phyloP scores from a whole-genome alignment of 2,329 filamentous ascomycete species.

The Hymenoscyphus infarciens region DNA sequence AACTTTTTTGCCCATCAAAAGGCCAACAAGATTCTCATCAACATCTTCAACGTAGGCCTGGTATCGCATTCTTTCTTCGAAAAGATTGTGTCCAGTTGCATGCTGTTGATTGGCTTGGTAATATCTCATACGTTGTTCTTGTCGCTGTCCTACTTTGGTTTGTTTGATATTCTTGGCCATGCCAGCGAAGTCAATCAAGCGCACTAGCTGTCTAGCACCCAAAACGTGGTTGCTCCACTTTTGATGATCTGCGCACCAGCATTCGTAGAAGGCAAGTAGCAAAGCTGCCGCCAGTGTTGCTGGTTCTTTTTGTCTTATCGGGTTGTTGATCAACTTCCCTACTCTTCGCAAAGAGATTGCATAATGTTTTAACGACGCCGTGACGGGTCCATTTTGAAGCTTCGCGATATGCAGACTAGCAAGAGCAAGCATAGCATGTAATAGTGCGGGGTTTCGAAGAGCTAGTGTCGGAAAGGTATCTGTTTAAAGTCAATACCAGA shows the following conservation, averaged over 20 bases:
- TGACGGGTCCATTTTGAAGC: conserved; percentile 68
- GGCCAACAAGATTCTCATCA: conserved; percentile 54
- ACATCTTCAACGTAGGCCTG: conserved; percentile 41
- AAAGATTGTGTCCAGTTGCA: conserved; percentile 9
- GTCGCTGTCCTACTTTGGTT: conserved; percentile 45
- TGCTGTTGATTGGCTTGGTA: conserved; percentile 26
- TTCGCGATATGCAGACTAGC: conserved; percentile 85
- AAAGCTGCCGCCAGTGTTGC: conserved; percentile 86
- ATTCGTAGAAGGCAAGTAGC: conserved; percentile 86
- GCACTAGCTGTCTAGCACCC: conserved; percentile 76
- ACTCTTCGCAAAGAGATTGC: conserved; percentile 78
- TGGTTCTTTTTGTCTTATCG: conserved; percentile 65
- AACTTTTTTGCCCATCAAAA: conserved; percentile 53
- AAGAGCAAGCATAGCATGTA: conserved; percentile 87
- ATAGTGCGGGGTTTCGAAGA: conserved; percentile 76
- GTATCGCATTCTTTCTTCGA: conserved; percentile 20
- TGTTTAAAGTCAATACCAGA: conserved; percentile 30
- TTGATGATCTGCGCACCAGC: conserved; percentile 88
- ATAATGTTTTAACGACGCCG: conserved; percentile 87
- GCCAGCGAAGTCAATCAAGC: conserved; percentile 73
- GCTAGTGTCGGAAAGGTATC: conserved; percentile 81
- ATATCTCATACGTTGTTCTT: conserved; percentile 18
- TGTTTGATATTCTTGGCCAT: conserved; percentile 70
- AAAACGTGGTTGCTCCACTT: conserved; percentile 94
- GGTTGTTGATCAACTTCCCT: conserved; percentile 68